Base-by-base conservation (phyloP, 2,329 filamentous ascomycete species). In the Ampelomyces quisqualis region DNA sequence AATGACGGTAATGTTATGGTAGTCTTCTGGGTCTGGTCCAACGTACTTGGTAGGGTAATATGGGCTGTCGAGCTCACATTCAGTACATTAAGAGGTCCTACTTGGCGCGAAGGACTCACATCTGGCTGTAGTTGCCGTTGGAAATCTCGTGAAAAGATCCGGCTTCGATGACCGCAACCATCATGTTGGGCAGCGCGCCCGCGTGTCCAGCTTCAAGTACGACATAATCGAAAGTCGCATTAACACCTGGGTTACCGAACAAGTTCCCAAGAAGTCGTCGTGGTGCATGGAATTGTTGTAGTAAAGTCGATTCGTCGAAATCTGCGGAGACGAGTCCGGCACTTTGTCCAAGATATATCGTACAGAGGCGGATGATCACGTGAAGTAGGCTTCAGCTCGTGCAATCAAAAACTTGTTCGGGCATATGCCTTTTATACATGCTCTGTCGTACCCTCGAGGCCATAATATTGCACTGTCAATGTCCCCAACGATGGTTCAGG, bases 91-190 rank as follows among this genome's bases (percentile, higher is more conserved):
- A 22, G 13, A 9, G 8, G 32, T 36, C 2, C n/a, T n/a, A n/a
- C n/a, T n/a, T n/a, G n/a, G n/a, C n/a, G n/a, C n/a, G n/a, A n/a
- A 14, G 3, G 24, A 13, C 58, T 49, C 9, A 62, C 53, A 41
- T 54, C 31, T 37, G 47, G 40, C 38, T 45, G 17, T 45, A 40
- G 20, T 60, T 60, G 4, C 56, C 51, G 28, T 58, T 60, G 8
- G 27, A 36, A 8, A 60, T 40, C 27, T 65, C 55, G 29, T 62
- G 61, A 24, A 62, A 62, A 4, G 29, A 44, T 3, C 60, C 59
- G 1, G 60, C 56, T 47, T 63, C 58, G 17, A 63, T 37, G 11
- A 62, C 47, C 2, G 55, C 58, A 7, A 63, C 53, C 3, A 34
- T 39, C 14, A 43, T 27, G 14, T 45, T 26, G 1, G 27, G 30